phyloP scores from a whole-genome alignment of 108 stramenopile genomes.

The Bacterosira constricta region DNA sequence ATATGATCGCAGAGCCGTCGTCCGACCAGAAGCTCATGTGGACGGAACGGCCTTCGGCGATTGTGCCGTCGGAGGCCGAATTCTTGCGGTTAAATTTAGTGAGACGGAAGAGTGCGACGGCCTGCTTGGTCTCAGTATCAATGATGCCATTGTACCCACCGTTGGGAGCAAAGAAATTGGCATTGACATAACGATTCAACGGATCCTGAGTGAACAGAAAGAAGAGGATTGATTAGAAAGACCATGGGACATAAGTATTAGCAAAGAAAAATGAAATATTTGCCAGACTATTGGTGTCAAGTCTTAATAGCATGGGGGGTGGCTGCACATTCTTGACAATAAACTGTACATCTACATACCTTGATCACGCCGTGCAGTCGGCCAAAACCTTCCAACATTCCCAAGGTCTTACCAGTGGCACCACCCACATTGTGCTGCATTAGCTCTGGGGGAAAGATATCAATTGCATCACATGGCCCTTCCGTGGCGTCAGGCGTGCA shows the following conservation, averaged over 20 bases:
- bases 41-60: not conserved
- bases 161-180: slow-evolving; percentile 31
- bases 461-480: slow-evolving; percentile 35
- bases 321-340: too few relatives aligned
- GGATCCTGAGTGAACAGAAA: too few relatives aligned
- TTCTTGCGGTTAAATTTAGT: not conserved
- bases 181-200: slow-evolving; percentile 23
- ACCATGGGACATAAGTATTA: too few relatives aligned
- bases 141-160: slow-evolving; percentile 37
- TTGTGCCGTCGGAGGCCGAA: not conserved
- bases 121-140: slow-evolving; percentile 29
- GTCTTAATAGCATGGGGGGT: too few relatives aligned
- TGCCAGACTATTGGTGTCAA: too few relatives aligned
- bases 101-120: slow-evolving; percentile 39
- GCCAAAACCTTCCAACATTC: slow-evolving; percentile 22
- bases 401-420: not conserved
- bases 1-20: slow-evolving; percentile 24
- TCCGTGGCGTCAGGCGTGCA: slow-evolving; percentile 10
- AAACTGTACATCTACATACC: too few relatives aligned
- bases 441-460: slow-evolving; percentile 32
- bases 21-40: slow-evolving; percentile 43
- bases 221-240: too few relatives aligned
- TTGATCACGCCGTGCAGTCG: slow-evolving; percentile 29
- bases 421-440: not conserved
- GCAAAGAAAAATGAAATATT: too few relatives aligned